Evolutionary conservation across 768 basidiomycete species (phyloP), one percentile per base, ranked within the genome.

Genomic region (Arthromyces matolae): DNA sequence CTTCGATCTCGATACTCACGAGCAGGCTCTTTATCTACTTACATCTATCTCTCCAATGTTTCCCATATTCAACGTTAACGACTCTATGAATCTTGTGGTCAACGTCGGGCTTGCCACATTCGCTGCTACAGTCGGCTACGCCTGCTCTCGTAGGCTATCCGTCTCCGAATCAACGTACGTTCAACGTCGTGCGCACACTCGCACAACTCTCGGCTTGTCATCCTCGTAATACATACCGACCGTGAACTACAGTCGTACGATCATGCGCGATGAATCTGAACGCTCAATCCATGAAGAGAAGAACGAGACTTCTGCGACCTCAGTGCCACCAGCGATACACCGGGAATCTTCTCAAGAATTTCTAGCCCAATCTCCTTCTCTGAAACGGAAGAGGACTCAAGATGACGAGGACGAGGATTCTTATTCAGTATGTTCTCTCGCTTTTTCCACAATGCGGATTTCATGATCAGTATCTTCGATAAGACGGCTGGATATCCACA

Each of bases 61-160:
- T 51, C 76, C 77, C 42, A 68, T 22, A 4, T 35, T 75, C 13
- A 66, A 66, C 43, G 42, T 75, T 13, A 66, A 66, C 43, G 80
- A 81, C 51, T n/a, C n/a, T n/a, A 68, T 80, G 59, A 79, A 76
- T 62, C 69, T 79, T 49, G 73, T 79, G 23, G 71, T 79, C 46
- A 77, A 73, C 42, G n/a, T n/a, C n/a, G 77, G 79, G 51, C 67
- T 83, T 47, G 79, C 80, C 24, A 80, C 80, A 13, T 72, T 81
- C 53, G 79, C 80, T 45, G 80, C 79, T 7, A 78, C 77, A 12
- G 71, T 81, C 20, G 78, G 80, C 41, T 83, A 81, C 53, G 77
- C 78, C 3, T 80, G 71, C 51, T 65, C 74, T 18, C 75, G 79
- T 42, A 75, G 72, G 47, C 56, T 65, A 37, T 56, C 53, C 33